A percentile compares a stretch with the other conserved stretches of the same genome.
Conservation (phyloP, 2,329 filamentous ascomycete species). For the Aaosphaeria arxii region DNA sequence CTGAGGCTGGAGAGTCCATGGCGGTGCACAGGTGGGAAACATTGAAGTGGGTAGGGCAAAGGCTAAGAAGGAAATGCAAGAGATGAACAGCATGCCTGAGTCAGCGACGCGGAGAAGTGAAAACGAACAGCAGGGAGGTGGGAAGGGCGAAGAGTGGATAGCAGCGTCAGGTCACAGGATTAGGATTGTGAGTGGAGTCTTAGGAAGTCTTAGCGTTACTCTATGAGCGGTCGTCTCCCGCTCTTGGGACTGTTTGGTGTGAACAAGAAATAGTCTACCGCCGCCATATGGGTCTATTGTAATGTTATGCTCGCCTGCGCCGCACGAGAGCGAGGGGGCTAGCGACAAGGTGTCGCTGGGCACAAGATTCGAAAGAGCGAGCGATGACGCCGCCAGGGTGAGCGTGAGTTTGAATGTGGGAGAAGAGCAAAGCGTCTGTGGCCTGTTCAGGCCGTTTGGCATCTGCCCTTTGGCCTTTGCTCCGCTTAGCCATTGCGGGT, state of each 20-base stretch:
- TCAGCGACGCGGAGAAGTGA: constrained; percentile 15
- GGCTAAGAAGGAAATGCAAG: constrained; percentile 17
- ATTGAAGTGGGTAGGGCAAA: constrained; percentile 11
- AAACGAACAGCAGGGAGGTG: constrained; percentile 3
- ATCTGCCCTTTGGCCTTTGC: no score
- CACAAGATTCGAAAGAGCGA: not conserved
- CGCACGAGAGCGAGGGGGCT: not conserved
- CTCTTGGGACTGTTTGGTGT: constrained; percentile 21
- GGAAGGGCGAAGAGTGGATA: constrained; percentile 7
- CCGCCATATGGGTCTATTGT: not conserved
- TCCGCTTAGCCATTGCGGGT: no score
- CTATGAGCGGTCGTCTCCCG: constrained; percentile 25
- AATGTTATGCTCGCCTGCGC: no score
- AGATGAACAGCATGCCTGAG: constrained; percentile 13
- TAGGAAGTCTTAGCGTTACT: constrained; percentile 23
- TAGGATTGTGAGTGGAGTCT: constrained; percentile 22
- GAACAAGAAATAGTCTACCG: constrained; percentile 15
- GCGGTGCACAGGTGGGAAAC: constrained; percentile 14
- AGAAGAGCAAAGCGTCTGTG: no score
- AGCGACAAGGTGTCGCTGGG: no score
- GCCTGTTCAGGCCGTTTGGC: no score
- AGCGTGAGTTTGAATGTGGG: not conserved
- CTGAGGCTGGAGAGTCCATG: constrained; percentile 35
- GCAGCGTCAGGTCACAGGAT: constrained; percentile 18
- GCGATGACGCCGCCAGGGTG: not conserved